These are phyloP conservation scores for Albizia julibrissin DNA, from an alignment of 306 rosid species.

Conservation along the genomic window DNA sequence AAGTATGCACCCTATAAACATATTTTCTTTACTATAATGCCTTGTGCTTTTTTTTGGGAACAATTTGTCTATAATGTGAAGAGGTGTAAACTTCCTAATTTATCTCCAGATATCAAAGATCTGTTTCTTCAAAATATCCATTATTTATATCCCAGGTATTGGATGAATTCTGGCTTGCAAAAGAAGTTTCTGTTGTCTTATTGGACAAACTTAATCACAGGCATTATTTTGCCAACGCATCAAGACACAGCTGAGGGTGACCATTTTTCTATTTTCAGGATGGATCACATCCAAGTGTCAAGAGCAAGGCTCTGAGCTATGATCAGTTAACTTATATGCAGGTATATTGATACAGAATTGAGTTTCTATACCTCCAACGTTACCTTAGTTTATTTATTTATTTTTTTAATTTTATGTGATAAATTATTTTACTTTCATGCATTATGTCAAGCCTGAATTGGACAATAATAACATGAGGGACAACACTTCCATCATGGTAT, in stretches of 20 bases:
- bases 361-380: conserved; percentile 15
- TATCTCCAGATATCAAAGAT: conserved; percentile 71
- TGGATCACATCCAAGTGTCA: conserved; percentile 75
- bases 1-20: conserved; percentile 54
- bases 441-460: conserved; percentile 14
- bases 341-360: conserved; percentile 46
- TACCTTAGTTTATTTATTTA: conserved; percentile 8
- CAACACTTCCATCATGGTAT: background rate
- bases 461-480: background rate
- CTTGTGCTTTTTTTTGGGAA: conserved; percentile 11
- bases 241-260: conserved; percentile 21
- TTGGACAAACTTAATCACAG: conserved; percentile 11
- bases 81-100: conserved; percentile 37
- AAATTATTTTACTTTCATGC: conserved; percentile 25
- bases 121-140: conserved; percentile 78
- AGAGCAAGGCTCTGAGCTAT: conserved; percentile 77
- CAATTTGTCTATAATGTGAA: conserved; percentile 35
- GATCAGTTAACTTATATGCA: conserved; percentile 84
- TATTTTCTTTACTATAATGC: conserved; percentile 10
- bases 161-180: conserved; percentile 26
- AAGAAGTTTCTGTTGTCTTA: conserved; percentile 25
- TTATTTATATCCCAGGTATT: conserved; percentile 95
- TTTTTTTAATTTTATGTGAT: conserved; percentile 21
- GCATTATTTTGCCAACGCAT: conserved; percentile 34
- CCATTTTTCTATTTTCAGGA: conserved; percentile 51